phyloP scores from a whole-genome alignment of 139 green algal species.

The Nannochloris sp. region DNA sequence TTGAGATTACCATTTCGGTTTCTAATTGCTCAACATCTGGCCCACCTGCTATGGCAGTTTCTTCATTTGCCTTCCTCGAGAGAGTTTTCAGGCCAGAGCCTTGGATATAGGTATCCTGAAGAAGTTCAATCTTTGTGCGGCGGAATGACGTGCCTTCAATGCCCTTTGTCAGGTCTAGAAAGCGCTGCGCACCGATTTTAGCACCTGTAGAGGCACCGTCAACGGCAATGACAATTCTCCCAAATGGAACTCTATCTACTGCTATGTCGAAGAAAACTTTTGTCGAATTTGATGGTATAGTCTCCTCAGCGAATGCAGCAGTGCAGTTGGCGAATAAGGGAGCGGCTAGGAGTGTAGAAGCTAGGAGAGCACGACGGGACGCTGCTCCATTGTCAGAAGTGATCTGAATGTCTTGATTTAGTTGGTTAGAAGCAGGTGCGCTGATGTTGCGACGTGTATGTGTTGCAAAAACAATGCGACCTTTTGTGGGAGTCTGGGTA shows the following conservation, averaged over 20 bases:
- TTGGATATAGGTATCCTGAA: constrained; percentile 18
- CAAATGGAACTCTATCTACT: constrained; percentile 32
- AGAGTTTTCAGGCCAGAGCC: constrained; percentile 14
- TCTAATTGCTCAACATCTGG: constrained; percentile 33
- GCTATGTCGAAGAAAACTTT: constrained; percentile 46
- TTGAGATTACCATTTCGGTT: constrained; percentile 5
- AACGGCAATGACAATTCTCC: constrained; percentile 37
- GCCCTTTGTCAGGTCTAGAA: constrained; percentile 36
- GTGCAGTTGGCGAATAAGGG: too few relatives aligned
- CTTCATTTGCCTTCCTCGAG: constrained; percentile 8
- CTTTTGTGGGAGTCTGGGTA: too few relatives aligned
- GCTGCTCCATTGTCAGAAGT: too few relatives aligned
- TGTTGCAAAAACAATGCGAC: too few relatives aligned
- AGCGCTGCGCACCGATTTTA: constrained; percentile 24
- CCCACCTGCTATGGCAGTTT: constrained; percentile 23
- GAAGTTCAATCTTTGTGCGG: constrained; percentile 32
- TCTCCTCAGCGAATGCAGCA: background rate
- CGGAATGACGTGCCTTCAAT: constrained; percentile 41
- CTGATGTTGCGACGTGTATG: too few relatives aligned
- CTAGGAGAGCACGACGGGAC: too few relatives aligned
- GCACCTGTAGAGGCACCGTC: constrained; percentile 7
- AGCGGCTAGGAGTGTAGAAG: too few relatives aligned
- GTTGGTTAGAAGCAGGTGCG: too few relatives aligned
- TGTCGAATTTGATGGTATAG: background rate
- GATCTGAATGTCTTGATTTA: too few relatives aligned